These are phyloP conservation scores for Sporodiniella umbellata DNA, from an alignment of 371 early-diverging fungal genomes.

Conservation along the genomic window DNA sequence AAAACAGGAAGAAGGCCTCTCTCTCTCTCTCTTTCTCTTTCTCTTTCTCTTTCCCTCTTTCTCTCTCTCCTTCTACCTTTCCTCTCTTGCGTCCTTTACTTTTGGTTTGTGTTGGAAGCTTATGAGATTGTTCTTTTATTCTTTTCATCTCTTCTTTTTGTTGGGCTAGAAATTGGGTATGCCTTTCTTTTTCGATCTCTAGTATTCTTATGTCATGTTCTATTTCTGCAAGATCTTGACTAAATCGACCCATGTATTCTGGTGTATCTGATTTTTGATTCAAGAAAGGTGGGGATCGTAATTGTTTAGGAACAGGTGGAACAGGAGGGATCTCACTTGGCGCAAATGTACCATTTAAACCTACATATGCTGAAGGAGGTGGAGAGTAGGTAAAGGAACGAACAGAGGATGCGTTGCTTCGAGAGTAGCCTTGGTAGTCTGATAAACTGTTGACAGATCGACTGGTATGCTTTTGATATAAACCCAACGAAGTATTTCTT, in stretches of 20 bases:
- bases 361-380: conserved; percentile 14
- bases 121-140: neutral
- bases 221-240: conserved; percentile 15
- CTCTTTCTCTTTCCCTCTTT: no score
- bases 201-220: conserved; percentile 19
- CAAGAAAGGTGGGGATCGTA: neutral
- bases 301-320: conserved; percentile 14
- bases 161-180: conserved; percentile 6
- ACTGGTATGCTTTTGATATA: neutral
- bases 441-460: conserved; percentile 1
- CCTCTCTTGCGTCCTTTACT: conserved; percentile 36
- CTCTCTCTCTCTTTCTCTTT: no score
- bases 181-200: conserved; percentile 12
- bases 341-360: neutral
- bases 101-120: neutral
- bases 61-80: conserved; percentile 32
- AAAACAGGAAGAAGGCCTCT: neutral
- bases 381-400: conserved; percentile 27
- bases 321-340: conserved; percentile 11
- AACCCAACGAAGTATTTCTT: neutral
- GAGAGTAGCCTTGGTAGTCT: conserved; percentile 24
- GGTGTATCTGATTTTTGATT: neutral
- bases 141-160: neutral
- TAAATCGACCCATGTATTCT: neutral
- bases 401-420: neutral